Evolutionary conservation across 495 filamentous ascomycete species (phyloP).

Genomic region (Cudoniella acicularis): DNA sequence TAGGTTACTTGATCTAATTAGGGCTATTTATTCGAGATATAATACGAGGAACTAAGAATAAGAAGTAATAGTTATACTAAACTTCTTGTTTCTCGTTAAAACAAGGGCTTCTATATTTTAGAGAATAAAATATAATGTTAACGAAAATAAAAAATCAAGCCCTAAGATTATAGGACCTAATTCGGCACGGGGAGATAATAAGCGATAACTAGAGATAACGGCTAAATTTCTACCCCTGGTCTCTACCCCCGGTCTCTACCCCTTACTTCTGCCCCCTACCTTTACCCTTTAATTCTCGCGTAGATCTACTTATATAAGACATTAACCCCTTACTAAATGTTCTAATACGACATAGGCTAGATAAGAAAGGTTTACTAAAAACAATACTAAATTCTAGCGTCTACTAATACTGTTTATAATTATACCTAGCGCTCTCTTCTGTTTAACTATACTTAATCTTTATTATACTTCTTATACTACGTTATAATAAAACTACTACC

Average conservation of each 20-base stretch:
- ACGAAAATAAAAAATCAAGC: background rate
- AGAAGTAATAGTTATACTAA: background rate
- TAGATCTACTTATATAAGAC: background rate
- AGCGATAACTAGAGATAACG: background rate
- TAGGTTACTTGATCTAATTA: conserved; percentile 1
- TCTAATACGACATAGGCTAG: too few species aligned
- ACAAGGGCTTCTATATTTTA: background rate
- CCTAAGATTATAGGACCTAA: background rate
- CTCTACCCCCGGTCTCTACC: background rate
- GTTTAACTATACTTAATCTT: background rate
- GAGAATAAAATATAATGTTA: background rate
- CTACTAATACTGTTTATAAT: too few species aligned
- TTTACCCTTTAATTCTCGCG: background rate
- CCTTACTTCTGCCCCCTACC: background rate
- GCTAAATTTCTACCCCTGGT: background rate
- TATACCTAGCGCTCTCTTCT: background rate
- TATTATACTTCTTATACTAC: background rate
- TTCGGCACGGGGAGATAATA: background rate
- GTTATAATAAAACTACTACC: background rate
- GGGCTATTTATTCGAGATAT: conserved; percentile 1
- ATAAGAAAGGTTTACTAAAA: background rate
- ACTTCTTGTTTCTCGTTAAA: background rate
- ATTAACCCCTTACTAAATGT: background rate
- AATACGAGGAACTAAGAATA: background rate
- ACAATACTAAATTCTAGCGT: background rate